These are phyloP conservation scores for Argentina anserina DNA, from an alignment of 306 rosid species.

Conservation along the genomic window DNA sequence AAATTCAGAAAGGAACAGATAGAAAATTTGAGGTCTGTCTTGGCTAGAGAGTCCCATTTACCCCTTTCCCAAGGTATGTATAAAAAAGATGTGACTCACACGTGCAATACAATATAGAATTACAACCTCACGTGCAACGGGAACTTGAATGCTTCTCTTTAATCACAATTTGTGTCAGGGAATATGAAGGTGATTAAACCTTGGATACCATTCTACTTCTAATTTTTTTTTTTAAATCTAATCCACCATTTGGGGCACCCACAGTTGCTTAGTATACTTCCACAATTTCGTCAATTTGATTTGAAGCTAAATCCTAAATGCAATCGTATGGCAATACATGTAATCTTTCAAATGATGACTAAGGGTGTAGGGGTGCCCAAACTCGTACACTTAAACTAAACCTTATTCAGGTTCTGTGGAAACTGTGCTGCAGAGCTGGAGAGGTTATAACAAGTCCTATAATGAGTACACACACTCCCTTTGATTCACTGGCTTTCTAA, in stretches of 20 bases:
- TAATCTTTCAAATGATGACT: neutral
- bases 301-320: neutral
- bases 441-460: neutral
- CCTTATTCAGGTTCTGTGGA: conserved; percentile 9
- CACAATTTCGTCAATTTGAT: too few relatives aligned
- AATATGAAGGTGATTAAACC: conserved; percentile 50
- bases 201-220: conserved; percentile 56
- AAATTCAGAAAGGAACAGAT: conserved; percentile 4
- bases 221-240: conserved; percentile 29
- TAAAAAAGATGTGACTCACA: conserved; percentile 40
- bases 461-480: conserved; percentile 24
- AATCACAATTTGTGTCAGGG: conserved; percentile 45
- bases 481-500: conserved; percentile 25
- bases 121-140: conserved; percentile 58
- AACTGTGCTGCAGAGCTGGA: conserved; percentile 15
- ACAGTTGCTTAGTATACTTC: neutral
- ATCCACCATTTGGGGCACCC: conserved; percentile 4
- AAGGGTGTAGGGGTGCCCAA: neutral
- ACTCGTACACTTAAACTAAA: neutral
- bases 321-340: neutral
- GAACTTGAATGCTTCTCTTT: conserved; percentile 48
- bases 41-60: conserved; percentile 16
- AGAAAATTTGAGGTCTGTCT: conserved; percentile 19
- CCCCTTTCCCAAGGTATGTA: conserved; percentile 25
- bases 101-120: conserved; percentile 43